phyloP scores from a whole-genome alignment of 106 monocot species.

The Dendrobium officinale region DNA sequence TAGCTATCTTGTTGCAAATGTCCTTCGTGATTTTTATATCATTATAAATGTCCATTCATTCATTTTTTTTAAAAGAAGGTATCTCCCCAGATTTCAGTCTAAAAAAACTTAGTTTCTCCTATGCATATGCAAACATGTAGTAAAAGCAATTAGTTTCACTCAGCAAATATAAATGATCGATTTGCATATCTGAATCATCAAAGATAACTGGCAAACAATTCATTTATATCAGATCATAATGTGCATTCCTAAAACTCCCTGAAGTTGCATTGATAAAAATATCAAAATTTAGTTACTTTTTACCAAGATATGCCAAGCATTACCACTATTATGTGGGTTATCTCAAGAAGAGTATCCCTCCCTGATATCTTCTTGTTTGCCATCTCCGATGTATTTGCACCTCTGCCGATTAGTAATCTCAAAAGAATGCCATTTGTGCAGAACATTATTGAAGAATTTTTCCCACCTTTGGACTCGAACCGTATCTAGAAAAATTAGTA shows the following conservation, averaged over 20 bases:
- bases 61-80: background rate
- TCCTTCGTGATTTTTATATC: background rate
- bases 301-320: background rate
- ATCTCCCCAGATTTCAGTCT: background rate
- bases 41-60: background rate
- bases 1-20: background rate
- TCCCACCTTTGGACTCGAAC: conserved; percentile 87
- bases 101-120: background rate
- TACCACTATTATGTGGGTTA: conserved; percentile 98
- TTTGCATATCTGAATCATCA: background rate
- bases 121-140: background rate
- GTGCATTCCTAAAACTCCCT: background rate
- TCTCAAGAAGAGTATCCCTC: conserved; percentile 41
- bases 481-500: conserved; percentile 53
- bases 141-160: background rate
- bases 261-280: background rate
- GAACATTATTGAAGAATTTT: conserved; percentile 89
- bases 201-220: background rate
- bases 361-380: conserved; percentile 12
- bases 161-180: background rate
- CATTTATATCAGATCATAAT: background rate
- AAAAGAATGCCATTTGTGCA: conserved; percentile 94
- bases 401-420: conserved; percentile 72
- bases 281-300: background rate
- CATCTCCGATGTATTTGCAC: conserved; percentile 27